Percentiles rank a stretch among this genome's conserved stretches.
Evolutionary conservation across 805 yeast species (phyloP).

Genomic region (Yamadazyma sp.): DNA sequence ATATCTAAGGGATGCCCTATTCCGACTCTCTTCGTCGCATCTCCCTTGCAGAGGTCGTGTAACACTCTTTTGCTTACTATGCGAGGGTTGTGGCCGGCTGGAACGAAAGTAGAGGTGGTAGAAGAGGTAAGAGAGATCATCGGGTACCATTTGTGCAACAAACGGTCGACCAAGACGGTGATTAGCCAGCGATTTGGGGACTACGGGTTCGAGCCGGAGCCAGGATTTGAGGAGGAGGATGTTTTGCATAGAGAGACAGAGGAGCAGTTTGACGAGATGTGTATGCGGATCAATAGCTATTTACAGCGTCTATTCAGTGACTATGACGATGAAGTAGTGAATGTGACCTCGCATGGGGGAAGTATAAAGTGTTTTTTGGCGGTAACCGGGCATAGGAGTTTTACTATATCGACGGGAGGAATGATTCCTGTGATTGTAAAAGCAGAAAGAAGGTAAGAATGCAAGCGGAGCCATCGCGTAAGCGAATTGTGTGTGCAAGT

Average conservation of each 20-base stretch:
- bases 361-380: conserved; percentile 47
- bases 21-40: conserved; percentile 54
- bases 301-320: conserved; percentile 32
- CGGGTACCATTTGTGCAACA: conserved; percentile 62
- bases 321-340: conserved; percentile 27
- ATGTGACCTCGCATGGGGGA: conserved; percentile 54
- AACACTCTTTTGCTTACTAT: conserved; percentile 55
- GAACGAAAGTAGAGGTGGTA: conserved; percentile 30
- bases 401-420: conserved; percentile 63
- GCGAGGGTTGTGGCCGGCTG: conserved; percentile 33
- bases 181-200: conserved; percentile 39
- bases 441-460: conserved; percentile 30
- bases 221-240: conserved; percentile 51
- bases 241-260: conserved; percentile 39
- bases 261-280: conserved; percentile 52
- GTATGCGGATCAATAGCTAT: conserved; percentile 47
- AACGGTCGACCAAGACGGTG: conserved; percentile 43
- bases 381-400: conserved; percentile 51
- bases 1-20: conserved; percentile 49
- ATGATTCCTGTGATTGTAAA: conserved; percentile 61
- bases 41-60: conserved; percentile 65
- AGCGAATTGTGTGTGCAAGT: no score
- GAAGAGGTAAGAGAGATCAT: conserved; percentile 59
- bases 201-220: conserved; percentile 37
- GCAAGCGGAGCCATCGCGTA: no score